Conservation (phyloP, 306 rosid genomes). For the Albizia julibrissin region DNA sequence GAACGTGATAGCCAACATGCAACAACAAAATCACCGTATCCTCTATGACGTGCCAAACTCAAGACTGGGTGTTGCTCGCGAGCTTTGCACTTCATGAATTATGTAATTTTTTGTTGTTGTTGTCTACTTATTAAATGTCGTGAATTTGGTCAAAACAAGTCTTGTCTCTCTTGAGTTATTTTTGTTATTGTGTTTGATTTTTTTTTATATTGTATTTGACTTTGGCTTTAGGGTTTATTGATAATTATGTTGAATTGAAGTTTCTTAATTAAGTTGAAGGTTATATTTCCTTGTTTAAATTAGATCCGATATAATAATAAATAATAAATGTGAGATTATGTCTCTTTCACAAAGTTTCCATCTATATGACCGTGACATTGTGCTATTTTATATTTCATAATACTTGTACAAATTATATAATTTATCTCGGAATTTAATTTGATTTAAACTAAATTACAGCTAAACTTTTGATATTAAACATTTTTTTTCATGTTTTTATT, state of each 20-base stretch:
- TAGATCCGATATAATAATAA: constrained; percentile 14
- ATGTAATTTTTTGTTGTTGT: background rate
- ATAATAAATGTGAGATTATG: background rate
- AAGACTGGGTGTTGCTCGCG: constrained; percentile 86
- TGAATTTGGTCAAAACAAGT: background rate
- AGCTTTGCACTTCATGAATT: constrained; percentile 55
- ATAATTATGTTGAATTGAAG: too few species aligned
- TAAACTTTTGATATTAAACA: too few species aligned
- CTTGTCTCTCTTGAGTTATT: constrained; percentile 4
- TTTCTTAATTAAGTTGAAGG: too few species aligned
- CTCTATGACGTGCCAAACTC: constrained; percentile 82
- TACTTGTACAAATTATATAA: background rate
- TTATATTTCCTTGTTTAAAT: background rate
- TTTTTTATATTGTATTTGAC: constrained; percentile 9
- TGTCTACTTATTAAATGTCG: background rate
- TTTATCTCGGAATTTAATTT: background rate
- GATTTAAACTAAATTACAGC: background rate
- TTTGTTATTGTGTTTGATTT: constrained; percentile 6
- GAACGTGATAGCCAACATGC: constrained; percentile 91
- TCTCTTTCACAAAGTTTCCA: constrained; percentile 11
- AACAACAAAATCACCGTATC: constrained; percentile 89
- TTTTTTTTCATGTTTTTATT: background rate
- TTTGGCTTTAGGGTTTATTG: constrained; percentile 28
- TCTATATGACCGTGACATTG: background rate
- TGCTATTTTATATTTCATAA: background rate